Evolutionary conservation across 495 filamentous ascomycete genomes (phyloP).

Genomic region (Xylaria venustula): DNA sequence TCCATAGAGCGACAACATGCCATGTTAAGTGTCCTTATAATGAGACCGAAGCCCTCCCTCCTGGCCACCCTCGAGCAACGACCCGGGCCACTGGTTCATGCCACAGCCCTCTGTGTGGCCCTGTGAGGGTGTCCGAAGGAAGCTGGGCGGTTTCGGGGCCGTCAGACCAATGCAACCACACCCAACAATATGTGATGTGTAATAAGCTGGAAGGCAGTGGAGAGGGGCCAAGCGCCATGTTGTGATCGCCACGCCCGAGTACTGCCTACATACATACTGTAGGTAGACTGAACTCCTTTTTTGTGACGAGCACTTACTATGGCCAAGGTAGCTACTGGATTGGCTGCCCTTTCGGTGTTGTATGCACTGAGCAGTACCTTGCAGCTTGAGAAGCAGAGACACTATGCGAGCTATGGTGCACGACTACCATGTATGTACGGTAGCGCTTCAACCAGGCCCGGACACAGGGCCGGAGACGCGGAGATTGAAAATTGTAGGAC

Average conservation of each 20-base stretch:
- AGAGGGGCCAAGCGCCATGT: background rate
- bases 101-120: background rate
- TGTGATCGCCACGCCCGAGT: background rate
- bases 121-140: background rate
- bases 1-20: background rate
- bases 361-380: background rate
- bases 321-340: background rate
- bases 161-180: conserved; percentile 9
- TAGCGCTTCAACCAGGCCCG: background rate
- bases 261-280: background rate
- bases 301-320: too few species aligned
- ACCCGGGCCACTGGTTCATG: conserved; percentile 7
- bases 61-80: background rate
- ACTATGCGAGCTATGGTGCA: background rate
- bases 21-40: background rate
- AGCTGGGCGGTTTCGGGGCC: conserved; percentile 9
- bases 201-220: background rate
- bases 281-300: background rate
- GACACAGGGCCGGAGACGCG: conserved; percentile 1
- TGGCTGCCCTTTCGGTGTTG: too few species aligned
- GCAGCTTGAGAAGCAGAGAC: background rate
- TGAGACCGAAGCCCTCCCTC: background rate
- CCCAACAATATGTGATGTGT: conserved; percentile 3
- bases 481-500: background rate
- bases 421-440: too few species aligned